Evolutionary conservation across 2,329 filamentous ascomycete genomes (phyloP).

Genomic region (Chaetomiaceae sp.): DNA sequence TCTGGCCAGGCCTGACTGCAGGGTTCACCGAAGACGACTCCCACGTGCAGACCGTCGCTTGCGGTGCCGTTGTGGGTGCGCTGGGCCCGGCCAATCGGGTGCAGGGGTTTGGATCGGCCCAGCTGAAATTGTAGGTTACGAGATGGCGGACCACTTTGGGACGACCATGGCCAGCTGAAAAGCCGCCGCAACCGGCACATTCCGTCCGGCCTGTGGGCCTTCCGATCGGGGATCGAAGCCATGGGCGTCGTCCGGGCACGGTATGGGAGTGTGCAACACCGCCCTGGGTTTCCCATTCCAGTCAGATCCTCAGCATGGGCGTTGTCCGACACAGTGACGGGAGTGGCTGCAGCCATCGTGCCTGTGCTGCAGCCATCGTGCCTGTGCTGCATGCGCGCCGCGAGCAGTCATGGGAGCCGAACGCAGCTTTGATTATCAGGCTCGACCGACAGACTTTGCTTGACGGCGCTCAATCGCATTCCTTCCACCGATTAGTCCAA

Average conservation of each 20-base stretch:
- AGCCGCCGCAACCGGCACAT: slow-evolving; percentile 1
- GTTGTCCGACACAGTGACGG: background rate
- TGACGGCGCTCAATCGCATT: background rate
- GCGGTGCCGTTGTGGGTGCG: background rate
- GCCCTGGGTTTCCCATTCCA: background rate
- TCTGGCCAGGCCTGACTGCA: too few species aligned
- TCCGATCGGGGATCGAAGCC: background rate
- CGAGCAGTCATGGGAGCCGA: background rate
- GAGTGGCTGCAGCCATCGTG: background rate
- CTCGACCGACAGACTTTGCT: too few species aligned
- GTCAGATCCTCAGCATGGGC: background rate
- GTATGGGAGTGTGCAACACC: background rate
- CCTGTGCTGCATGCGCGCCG: background rate
- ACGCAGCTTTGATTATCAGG: too few species aligned
- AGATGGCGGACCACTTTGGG: background rate
- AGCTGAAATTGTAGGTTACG: slow-evolving; percentile 8
- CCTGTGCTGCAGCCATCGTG: background rate
- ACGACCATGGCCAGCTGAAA: slow-evolving; percentile 14
- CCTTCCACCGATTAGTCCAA: too few species aligned
- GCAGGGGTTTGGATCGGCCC: background rate
- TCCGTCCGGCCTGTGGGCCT: background rate
- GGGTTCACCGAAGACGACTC: slow-evolving; percentile 1
- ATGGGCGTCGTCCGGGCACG: background rate
- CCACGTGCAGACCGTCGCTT: background rate
- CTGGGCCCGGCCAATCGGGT: slow-evolving; percentile 6